These are phyloP conservation scores for Pichia occidentalis DNA, from an alignment of 805 yeast species.

Conservation along the genomic window DNA sequence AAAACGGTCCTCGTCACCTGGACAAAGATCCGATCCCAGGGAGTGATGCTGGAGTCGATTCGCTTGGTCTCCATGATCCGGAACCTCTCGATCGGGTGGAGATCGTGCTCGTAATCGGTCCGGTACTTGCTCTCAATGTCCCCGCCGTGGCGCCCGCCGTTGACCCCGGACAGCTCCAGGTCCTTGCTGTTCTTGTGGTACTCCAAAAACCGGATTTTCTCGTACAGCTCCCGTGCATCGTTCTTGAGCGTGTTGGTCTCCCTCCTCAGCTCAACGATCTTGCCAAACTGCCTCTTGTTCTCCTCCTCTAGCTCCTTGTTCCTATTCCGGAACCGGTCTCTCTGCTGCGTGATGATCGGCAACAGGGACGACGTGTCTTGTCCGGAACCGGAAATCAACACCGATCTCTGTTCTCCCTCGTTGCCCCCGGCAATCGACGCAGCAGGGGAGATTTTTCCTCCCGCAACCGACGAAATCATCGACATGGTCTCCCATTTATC, in stretches of 20 bases:
- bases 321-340: slow-evolving; percentile 85
- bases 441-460: slow-evolving; percentile 40
- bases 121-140: slow-evolving; percentile 54
- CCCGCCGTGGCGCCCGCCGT: slow-evolving; percentile 21
- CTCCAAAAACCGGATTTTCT: slow-evolving; percentile 62
- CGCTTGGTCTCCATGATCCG: slow-evolving; percentile 72
- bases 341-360: slow-evolving; percentile 87
- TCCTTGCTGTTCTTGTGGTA: slow-evolving; percentile 36
- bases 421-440: slow-evolving; percentile 43
- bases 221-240: slow-evolving; percentile 77
- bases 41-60: slow-evolving; percentile 62
- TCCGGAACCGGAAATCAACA: background rate
- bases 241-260: slow-evolving; percentile 57
- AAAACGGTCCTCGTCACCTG: slow-evolving; percentile 68
- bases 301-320: slow-evolving; percentile 83
- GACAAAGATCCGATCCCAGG: slow-evolving; percentile 71
- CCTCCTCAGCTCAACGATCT: slow-evolving; percentile 53
- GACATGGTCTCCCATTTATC: slow-evolving; percentile 59
- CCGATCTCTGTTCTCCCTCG: too few relatives aligned
- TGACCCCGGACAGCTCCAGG: too few relatives aligned
- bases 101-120: slow-evolving; percentile 61
- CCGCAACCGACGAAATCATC: slow-evolving; percentile 53
- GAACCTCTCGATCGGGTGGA: slow-evolving; percentile 81
- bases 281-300: slow-evolving; percentile 47
- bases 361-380: slow-evolving; percentile 46